Evolutionary conservation across 805 yeast species (phyloP), one percentile per base, ranked within the genome.

Genomic region (Candida manassasensis): DNA sequence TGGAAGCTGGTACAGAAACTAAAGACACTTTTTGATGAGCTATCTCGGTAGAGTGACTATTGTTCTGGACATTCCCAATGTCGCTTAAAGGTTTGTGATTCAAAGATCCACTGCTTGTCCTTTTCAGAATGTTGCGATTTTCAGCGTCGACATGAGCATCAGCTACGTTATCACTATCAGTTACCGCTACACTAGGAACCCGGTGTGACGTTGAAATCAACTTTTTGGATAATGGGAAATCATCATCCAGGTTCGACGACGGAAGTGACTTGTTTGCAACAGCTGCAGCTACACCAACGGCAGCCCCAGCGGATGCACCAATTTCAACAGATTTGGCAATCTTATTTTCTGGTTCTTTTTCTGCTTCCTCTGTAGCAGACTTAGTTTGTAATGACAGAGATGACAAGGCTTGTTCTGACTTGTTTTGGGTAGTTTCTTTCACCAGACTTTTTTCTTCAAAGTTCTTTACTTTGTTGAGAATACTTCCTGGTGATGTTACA

Each of bases 381-480:
- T n/a, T n/a, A n/a, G n/a, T n/a, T n/a, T n/a, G n/a, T n/a, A n/a
- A n/a, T n/a, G n/a, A n/a, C n/a, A n/a, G n/a, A n/a, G n/a, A n/a
- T n/a, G n/a, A n/a, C n/a, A n/a, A n/a, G n/a, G n/a, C n/a, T n/a
- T n/a, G n/a, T n/a, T n/a, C n/a, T n/a, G n/a, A n/a, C n/a, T n/a
- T n/a, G n/a, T n/a, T n/a, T n/a, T n/a, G n/a, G n/a, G n/a, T n/a
- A n/a, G n/a, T n/a, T n/a, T n/a, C n/a, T n/a, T n/a, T n/a, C n/a
- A n/a, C n/a, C n/a, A n/a, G n/a, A n/a, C n/a, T n/a, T n/a, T n/a
- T n/a, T n/a, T n/a, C 50, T 40, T 63, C 69, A 40, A 62, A 64
- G 34, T 61, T 61, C 41, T 52, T 59, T 14, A 64, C 62, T 43
- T 55, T 59, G 37, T 63, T 68, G 36, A 61, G 47, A 11, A 64